Conservation (phyloP, 73 alveolate species). For the Breviolum minutum region DNA sequence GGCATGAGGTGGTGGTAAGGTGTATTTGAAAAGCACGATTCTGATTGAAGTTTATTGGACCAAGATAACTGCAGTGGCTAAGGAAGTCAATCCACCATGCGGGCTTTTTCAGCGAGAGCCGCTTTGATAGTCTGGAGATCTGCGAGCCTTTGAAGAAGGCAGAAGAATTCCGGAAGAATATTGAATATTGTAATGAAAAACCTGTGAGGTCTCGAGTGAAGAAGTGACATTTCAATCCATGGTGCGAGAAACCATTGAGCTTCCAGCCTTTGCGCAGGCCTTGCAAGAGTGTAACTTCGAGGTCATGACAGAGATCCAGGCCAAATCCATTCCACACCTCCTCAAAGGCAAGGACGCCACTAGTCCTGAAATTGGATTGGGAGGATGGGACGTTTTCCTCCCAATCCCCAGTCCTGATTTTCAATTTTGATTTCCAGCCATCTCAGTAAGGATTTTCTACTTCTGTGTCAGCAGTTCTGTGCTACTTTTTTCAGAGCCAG, state of each 20-base stretch:
- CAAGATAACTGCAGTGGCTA: neutral
- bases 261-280: neutral
- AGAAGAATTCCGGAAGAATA: no score
- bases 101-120: slow-evolving; percentile 85
- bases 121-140: slow-evolving; percentile 77
- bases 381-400: neutral
- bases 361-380: neutral
- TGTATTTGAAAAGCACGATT: neutral
- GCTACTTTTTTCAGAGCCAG: neutral
- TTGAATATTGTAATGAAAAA: no score
- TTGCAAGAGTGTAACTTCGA: slow-evolving; percentile 77
- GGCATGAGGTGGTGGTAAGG: no score
- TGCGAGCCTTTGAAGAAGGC: slow-evolving; percentile 93
- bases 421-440: no score
- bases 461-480: no score
- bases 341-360: slow-evolving; percentile 54
- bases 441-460: no score
- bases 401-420: no score
- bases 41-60: neutral
- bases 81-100: slow-evolving; percentile 79
- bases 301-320: slow-evolving; percentile 88
- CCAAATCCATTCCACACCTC: slow-evolving; percentile 69
- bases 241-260: no score
- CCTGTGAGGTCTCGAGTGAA: neutral
- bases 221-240: neutral